Evolutionary conservation across 2,329 filamentous ascomycete genomes (phyloP).

Genomic region (Pseudogymnoascus destructans): DNA sequence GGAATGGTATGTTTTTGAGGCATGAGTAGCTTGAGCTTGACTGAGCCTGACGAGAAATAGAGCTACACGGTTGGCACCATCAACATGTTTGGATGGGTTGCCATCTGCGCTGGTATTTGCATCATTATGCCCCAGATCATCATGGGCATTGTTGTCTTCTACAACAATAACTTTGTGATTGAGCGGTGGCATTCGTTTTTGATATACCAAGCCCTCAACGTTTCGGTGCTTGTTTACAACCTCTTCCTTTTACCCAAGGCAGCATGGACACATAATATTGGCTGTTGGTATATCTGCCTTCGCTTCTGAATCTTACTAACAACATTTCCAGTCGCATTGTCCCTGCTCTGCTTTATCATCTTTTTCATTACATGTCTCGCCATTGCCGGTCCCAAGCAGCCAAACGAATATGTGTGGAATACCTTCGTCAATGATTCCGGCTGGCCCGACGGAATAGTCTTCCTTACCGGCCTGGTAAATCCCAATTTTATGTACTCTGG

Average conservation of each 20-base stretch:
- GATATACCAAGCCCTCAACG: not conserved
- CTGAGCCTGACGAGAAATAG: not conserved
- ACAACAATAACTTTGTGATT: not conserved
- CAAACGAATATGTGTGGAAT: constrained; percentile 7
- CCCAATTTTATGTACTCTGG: constrained; percentile 28
- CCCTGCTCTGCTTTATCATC: not conserved
- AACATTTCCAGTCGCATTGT: not conserved
- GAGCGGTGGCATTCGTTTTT: constrained; percentile 8
- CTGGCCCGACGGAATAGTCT: constrained; percentile 33
- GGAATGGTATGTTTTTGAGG: constrained; percentile 1
- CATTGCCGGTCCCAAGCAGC: not conserved
- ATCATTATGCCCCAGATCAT: constrained; percentile 1
- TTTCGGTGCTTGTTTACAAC: constrained; percentile 4
- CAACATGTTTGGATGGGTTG: constrained; percentile 2
- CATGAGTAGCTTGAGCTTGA: not conserved
- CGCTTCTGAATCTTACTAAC: not conserved
- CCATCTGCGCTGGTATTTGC: constrained; percentile 4
- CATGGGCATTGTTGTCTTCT: constrained; percentile 3
- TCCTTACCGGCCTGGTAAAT: constrained; percentile 35
- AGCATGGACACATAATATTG: constrained; percentile 10
- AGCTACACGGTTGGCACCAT: constrained; percentile 1
- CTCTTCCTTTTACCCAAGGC: constrained; percentile 4
- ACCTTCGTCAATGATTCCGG: constrained; percentile 31
- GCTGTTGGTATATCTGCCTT: constrained; percentile 1
- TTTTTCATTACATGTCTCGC: constrained; percentile 3